Conservation (phyloP, 2,329 filamentous ascomycete genomes). For the Fusarium brachygibbosum region DNA sequence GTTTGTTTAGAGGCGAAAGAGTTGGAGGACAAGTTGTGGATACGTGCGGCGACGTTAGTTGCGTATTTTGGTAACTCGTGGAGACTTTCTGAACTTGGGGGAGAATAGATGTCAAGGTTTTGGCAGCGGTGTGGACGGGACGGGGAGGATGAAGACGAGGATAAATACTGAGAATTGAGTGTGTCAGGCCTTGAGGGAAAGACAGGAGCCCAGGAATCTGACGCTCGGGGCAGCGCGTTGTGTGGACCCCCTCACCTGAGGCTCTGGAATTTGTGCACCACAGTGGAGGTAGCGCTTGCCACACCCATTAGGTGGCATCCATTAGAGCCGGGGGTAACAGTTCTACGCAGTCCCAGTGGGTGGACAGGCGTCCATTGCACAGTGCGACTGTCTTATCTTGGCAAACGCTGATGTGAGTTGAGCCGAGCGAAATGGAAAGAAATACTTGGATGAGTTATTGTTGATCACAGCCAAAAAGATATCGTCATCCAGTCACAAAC, state of each 20-base stretch:
- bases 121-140: slow-evolving; percentile 37
- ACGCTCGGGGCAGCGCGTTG: slow-evolving; percentile 28
- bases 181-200: slow-evolving; percentile 13
- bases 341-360: not conserved
- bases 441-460: not conserved
- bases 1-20: slow-evolving; percentile 12
- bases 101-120: slow-evolving; percentile 29
- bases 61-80: slow-evolving; percentile 10
- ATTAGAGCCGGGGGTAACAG: slow-evolving; percentile 18
- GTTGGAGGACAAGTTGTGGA: not conserved
- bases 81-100: slow-evolving; percentile 16
- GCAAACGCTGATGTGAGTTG: slow-evolving; percentile 21
- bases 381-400: slow-evolving; percentile 33
- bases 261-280: slow-evolving; percentile 42
- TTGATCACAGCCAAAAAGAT: slow-evolving; percentile 2
- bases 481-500: slow-evolving; percentile 23
- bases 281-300: slow-evolving; percentile 32
- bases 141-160: slow-evolving; percentile 17
- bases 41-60: slow-evolving; percentile 21
- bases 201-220: slow-evolving; percentile 38
- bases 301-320: slow-evolving; percentile 10
- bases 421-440: slow-evolving; percentile 11
- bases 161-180: slow-evolving; percentile 19
- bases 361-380: slow-evolving; percentile 13
- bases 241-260: slow-evolving; percentile 45